Conservation (phyloP, 139 green algal genomes). For the Chlamydomonas sp. region DNA sequence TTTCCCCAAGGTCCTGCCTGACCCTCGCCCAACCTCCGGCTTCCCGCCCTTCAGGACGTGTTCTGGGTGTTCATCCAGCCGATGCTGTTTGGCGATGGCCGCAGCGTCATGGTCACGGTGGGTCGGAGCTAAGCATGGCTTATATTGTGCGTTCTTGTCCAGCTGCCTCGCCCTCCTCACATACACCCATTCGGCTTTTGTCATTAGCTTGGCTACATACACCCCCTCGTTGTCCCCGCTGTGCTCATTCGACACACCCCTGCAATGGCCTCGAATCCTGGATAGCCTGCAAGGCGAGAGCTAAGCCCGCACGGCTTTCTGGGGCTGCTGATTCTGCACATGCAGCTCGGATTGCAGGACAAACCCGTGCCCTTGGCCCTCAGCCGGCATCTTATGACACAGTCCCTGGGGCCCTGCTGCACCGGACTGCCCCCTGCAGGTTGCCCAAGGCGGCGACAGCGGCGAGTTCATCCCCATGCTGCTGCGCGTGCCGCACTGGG, state of each 20-base stretch:
- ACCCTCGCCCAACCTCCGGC: not conserved
- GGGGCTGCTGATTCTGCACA: too few species aligned
- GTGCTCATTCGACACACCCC: too few species aligned
- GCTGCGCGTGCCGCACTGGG: slow-evolving; percentile 79
- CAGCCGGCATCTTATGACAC: not conserved
- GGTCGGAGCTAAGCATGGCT: not conserved
- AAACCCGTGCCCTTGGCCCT: too few species aligned
- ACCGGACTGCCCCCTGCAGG: not conserved
- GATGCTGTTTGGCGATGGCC: slow-evolving; percentile 71
- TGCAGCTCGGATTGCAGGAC: too few species aligned
- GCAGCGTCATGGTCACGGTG: slow-evolving; percentile 91
- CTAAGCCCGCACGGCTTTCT: too few species aligned
- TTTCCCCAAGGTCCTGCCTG: not conserved
- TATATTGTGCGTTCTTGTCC: too few species aligned
- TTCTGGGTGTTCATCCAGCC: slow-evolving; percentile 98
- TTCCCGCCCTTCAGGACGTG: slow-evolving; percentile 60
- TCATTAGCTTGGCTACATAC: too few species aligned
- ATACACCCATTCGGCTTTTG: too few species aligned
- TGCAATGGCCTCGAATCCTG: too few species aligned
- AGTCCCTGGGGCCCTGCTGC: too few species aligned
- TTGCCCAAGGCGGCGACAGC: slow-evolving; percentile 31
- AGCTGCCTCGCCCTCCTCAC: not conserved
- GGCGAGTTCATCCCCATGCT: slow-evolving; percentile 85
- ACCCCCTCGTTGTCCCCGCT: too few species aligned
- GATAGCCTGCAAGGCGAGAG: too few species aligned